Evolutionary conservation across 441 rosid species (phyloP).

Genomic region (Gossypium aridum): DNA sequence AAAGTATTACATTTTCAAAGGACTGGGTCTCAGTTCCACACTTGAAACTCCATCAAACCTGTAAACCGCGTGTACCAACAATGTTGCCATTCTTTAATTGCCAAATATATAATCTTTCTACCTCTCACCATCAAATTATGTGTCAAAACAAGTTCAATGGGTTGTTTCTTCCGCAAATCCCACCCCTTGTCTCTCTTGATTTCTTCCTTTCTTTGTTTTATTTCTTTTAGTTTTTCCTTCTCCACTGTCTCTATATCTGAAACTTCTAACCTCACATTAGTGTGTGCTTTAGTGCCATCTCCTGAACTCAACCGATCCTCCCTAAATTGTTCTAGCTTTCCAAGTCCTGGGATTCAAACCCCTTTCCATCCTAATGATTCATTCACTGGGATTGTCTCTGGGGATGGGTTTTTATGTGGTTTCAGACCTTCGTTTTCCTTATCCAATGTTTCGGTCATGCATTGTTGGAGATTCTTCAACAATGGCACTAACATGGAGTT

Average conservation of each 20-base stretch:
- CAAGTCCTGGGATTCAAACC: constrained; percentile 9
- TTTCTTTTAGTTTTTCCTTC: constrained; percentile 25
- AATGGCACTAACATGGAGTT: constrained; percentile 6
- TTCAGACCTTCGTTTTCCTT: constrained; percentile 17
- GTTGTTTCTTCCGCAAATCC: not conserved
- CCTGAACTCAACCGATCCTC: not conserved
- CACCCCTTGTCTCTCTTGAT: constrained; percentile 1
- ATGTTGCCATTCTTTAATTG: not conserved
- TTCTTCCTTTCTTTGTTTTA: not conserved
- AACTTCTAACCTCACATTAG: constrained; percentile 27
- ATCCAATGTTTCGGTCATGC: constrained; percentile 21
- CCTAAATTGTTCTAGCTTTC: constrained; percentile 40
- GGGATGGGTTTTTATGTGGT: constrained; percentile 47
- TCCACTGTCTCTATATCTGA: constrained; percentile 51
- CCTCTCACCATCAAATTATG: constrained; percentile 19
- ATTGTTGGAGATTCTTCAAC: constrained; percentile 49
- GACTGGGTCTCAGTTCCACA: not conserved
- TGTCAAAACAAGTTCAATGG: constrained; percentile 22
- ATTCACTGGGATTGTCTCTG: constrained; percentile 43
- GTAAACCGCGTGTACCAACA: constrained; percentile 4
- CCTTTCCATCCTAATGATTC: constrained; percentile 6
- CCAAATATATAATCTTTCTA: not conserved
- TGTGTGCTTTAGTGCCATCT: constrained; percentile 33
- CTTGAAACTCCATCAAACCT: not conserved
- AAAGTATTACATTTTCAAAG: not conserved